Evolutionary conservation across 768 basidiomycete species (phyloP), one percentile per base, ranked within the genome.

Genomic region (Mycena venus): DNA sequence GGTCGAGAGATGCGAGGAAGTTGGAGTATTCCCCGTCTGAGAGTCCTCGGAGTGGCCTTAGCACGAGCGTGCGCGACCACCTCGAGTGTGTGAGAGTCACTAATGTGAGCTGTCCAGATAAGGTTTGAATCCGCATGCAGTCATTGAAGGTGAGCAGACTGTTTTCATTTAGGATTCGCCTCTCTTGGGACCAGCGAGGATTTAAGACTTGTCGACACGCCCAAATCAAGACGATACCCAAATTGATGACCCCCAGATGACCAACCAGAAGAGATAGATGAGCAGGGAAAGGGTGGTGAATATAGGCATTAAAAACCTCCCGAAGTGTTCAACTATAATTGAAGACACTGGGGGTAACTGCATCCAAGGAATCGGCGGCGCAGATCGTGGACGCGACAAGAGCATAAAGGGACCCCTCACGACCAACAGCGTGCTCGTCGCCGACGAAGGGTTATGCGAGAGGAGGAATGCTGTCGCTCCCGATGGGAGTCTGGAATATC

Each of bases 41-140:
- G 63, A 76, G 59, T 7, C 53, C 68, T 5, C 58, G 61, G 1
- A 63, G 6, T 4, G 56, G 62, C 6, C 23, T 60, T 17, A 76
- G 5, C n/a, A 7, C 29, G 23, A 73, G 68, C 21, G 29, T 49
- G n/a, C n/a, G n/a, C 1, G 63, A 72, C 53, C 29, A 34, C 3
- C 44, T 42, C 17, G 25, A 12, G 3, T 73, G 58, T 4, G 63
- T 70, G 17, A 76, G 68, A 12, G 75, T 76, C 7, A 76, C 56
- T 6, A 73, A 29, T 3, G 71, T 76, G 4, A 70, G 23, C n/a
- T 65, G 38, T 17, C 51, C 68, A 2, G 56, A 64, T 0, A 76
- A 59, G 0, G 17, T 47, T 15, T 76, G 75, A 9, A 76, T 59
- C 23, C 75, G 72, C 68, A 76, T n/a, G n/a, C n/a, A 76, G 40